phyloP scores from a whole-genome alignment of 257 asterid species.

The Coffea eugenioides region DNA sequence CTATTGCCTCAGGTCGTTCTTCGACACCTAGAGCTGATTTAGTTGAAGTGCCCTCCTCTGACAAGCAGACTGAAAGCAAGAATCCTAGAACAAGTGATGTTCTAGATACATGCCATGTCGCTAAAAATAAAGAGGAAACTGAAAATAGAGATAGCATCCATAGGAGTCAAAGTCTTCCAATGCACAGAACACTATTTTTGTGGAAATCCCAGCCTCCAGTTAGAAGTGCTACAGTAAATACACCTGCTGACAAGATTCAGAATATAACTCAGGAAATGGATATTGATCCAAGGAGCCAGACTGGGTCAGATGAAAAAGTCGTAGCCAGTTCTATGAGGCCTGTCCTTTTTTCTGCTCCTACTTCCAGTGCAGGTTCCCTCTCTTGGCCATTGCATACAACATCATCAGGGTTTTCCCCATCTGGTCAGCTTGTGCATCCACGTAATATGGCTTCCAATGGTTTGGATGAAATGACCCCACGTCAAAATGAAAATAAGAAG shows the following conservation, averaged over 20 bases:
- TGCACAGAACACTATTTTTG: constrained; percentile 39
- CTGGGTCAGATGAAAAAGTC: constrained; percentile 27
- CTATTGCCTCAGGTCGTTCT: constrained; percentile 68
- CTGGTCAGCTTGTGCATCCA: constrained; percentile 4
- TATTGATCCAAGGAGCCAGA: constrained; percentile 43
- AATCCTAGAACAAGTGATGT: constrained; percentile 34
- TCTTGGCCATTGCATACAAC: constrained; percentile 53
- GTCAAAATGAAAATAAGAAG: constrained; percentile 7
- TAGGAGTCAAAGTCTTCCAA: constrained; percentile 35
- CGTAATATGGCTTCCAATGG: constrained; percentile 1
- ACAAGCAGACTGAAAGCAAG: constrained; percentile 43
- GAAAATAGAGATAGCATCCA: constrained; percentile 40
- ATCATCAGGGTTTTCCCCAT: constrained; percentile 10
- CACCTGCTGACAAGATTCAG: constrained; percentile 36
- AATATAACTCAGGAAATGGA: constrained; percentile 51
- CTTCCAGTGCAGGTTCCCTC: constrained; percentile 43
- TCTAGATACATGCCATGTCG: constrained; percentile 30
- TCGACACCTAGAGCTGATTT: constrained; percentile 52
- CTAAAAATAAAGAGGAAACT: constrained; percentile 42
- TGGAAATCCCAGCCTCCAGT: constrained; percentile 50
- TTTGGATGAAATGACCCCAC: not conserved
- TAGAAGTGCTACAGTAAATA: constrained; percentile 34
- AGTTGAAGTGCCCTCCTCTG: constrained; percentile 48
- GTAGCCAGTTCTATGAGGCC: constrained; percentile 34
- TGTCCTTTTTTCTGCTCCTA: constrained; percentile 38